Percentiles rank a stretch among this genome's conserved stretches.
phyloP scores from a whole-genome alignment of 1,284 basidiomycete species.

The Peniophora sp. region DNA sequence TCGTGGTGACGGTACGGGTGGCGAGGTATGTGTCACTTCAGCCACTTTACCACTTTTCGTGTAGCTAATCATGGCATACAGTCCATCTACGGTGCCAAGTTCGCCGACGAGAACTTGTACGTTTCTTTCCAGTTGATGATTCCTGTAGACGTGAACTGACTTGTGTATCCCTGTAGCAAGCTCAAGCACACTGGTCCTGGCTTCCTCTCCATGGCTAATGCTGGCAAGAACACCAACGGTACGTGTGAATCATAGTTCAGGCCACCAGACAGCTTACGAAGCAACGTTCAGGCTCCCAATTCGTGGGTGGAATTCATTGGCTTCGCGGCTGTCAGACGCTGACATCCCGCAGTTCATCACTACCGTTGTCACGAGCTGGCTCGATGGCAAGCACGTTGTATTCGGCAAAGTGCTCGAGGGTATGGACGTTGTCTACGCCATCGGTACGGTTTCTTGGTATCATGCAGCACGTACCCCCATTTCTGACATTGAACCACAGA shows the following conservation, averaged over 20 bases:
- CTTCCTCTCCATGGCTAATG: constrained; percentile 90
- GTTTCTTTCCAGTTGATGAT: too few relatives aligned
- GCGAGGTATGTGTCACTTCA: constrained; percentile 29
- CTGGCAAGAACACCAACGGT: constrained; percentile 83
- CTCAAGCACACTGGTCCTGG: constrained; percentile 84
- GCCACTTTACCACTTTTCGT: not conserved
- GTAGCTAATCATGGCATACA: constrained; percentile 10
- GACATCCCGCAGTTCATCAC: constrained; percentile 61
- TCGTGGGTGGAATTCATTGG: constrained; percentile 39
- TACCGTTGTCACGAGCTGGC: constrained; percentile 71
- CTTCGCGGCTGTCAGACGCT: constrained; percentile 1
- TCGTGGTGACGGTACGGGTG: constrained; percentile 52
- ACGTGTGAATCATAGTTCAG: constrained; percentile 10
- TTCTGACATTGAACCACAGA: constrained; percentile 38
- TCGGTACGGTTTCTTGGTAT: constrained; percentile 43
- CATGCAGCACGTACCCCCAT: constrained; percentile 10
- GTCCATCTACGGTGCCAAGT: constrained; percentile 52
- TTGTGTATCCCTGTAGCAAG: constrained; percentile 45
- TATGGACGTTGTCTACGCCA: constrained; percentile 72
- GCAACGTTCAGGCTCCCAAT: constrained; percentile 64
- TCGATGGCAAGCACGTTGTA: constrained; percentile 79
- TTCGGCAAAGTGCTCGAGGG: constrained; percentile 89
- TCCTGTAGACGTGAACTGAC: too few relatives aligned
- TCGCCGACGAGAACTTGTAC: constrained; percentile 79
- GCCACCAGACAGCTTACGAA: constrained; percentile 6